Percentiles rank a stretch among this genome's conserved stretches.
Conservation (phyloP, 768 basidiomycete species). For the Pisolithus albus region DNA sequence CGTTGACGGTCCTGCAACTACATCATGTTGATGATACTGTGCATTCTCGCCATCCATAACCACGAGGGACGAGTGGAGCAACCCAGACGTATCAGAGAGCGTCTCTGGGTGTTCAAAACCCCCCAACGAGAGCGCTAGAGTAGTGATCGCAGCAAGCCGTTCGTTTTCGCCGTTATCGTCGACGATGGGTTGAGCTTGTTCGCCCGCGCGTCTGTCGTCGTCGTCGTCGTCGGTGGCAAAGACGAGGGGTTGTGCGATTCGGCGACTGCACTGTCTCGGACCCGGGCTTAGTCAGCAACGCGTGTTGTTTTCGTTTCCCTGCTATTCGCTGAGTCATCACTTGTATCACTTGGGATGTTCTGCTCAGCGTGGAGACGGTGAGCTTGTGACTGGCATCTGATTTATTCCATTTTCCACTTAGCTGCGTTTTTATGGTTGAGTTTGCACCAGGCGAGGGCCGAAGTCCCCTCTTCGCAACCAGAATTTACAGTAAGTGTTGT, state of each 20-base stretch:
- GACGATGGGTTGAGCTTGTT: slow-evolving; percentile 23
- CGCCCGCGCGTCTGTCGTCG: slow-evolving; percentile 11
- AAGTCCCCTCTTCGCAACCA: slow-evolving; percentile 5
- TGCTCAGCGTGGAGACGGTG: too few species aligned
- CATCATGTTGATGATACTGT: slow-evolving; percentile 36
- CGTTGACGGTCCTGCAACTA: slow-evolving; percentile 59
- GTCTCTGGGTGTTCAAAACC: slow-evolving; percentile 4
- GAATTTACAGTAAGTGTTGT: slow-evolving; percentile 26
- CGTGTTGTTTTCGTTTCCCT: slow-evolving; percentile 12
- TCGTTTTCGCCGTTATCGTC: slow-evolving; percentile 20
- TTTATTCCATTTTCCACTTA: slow-evolving; percentile 1
- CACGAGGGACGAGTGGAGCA: slow-evolving; percentile 10
- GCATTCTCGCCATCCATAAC: slow-evolving; percentile 26
- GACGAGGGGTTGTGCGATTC: slow-evolving; percentile 26
- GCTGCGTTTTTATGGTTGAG: slow-evolving; percentile 3
- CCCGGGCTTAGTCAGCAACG: slow-evolving; percentile 28
- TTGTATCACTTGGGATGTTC: too few species aligned
- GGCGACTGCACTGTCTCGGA: slow-evolving; percentile 21
- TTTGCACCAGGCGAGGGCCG: neutral
- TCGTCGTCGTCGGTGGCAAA: slow-evolving; percentile 24
- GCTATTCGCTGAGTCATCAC: neutral
- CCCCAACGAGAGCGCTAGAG: slow-evolving; percentile 12
- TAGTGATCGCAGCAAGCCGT: neutral
- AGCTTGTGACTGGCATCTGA: neutral
- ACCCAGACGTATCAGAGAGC: slow-evolving; percentile 21